These are phyloP conservation scores for Actinomucor elegans DNA, from an alignment of 371 early-diverging fungal genomes.

Conservation along the genomic window DNA sequence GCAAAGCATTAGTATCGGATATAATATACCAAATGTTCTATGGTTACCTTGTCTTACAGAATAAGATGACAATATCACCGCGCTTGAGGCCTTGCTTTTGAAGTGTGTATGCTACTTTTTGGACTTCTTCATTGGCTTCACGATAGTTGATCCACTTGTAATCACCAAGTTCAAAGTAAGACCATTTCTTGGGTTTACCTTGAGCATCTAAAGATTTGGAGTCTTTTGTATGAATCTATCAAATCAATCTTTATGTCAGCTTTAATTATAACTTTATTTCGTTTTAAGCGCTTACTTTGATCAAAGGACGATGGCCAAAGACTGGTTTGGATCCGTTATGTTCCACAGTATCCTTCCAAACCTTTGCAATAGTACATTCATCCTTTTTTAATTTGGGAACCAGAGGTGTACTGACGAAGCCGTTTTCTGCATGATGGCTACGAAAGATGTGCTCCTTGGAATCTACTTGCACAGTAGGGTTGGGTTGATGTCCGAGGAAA, in stretches of 20 bases:
- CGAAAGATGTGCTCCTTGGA: slow-evolving; percentile 52
- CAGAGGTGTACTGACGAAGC: slow-evolving; percentile 43
- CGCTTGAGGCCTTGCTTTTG: slow-evolving; percentile 37
- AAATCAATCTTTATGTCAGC: too few species aligned
- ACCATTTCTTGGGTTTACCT: slow-evolving; percentile 55
- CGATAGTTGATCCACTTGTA: slow-evolving; percentile 52
- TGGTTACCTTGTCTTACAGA: slow-evolving; percentile 56
- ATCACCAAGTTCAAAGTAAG: slow-evolving; percentile 54
- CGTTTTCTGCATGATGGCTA: slow-evolving; percentile 35
- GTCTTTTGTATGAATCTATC: slow-evolving; percentile 45
- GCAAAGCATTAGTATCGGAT: neutral
- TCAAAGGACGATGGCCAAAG: slow-evolving; percentile 49
- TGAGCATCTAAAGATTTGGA: slow-evolving; percentile 23
- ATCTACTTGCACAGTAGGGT: slow-evolving; percentile 43
- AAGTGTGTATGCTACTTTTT: slow-evolving; percentile 41
- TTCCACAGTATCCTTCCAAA: slow-evolving; percentile 44
- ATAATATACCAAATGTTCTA: neutral
- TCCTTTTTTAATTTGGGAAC: slow-evolving; percentile 36
- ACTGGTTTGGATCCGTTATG: slow-evolving; percentile 38
- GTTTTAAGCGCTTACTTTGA: slow-evolving; percentile 50
- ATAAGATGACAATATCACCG: slow-evolving; percentile 58
- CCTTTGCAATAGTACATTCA: slow-evolving; percentile 40
- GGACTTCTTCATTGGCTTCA: slow-evolving; percentile 36
- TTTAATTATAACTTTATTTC: too few species aligned
- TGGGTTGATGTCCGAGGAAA: slow-evolving; percentile 27